phyloP scores from a whole-genome alignment of 768 basidiomycete species.

The Tricholoma furcatifolium region DNA sequence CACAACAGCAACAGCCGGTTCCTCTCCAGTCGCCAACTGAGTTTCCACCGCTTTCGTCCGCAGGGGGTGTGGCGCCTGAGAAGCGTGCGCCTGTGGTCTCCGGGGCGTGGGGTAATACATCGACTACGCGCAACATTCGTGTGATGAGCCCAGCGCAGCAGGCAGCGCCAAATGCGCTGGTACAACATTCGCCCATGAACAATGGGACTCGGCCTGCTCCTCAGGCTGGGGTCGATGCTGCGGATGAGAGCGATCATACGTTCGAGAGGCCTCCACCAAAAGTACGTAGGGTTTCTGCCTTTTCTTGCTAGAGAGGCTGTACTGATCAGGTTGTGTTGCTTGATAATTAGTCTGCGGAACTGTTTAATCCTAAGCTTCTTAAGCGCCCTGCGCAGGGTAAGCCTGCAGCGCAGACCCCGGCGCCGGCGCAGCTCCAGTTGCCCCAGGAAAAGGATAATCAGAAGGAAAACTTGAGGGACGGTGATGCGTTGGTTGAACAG shows the following conservation, averaged over 20 bases:
- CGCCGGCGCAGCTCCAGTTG: neutral
- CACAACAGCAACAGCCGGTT: conserved; percentile 33
- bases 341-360: conserved; percentile 26
- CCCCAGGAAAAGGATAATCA: conserved; percentile 25
- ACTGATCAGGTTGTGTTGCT: neutral
- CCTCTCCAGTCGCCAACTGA: conserved; percentile 53
- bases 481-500: conserved; percentile 35
- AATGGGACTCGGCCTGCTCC: neutral
- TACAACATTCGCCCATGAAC: conserved; percentile 32
- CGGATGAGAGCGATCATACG: conserved; percentile 37
- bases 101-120: conserved; percentile 72
- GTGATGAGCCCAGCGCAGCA: conserved; percentile 31
- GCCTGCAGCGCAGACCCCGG: neutral
- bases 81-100: conserved; percentile 52
- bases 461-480: conserved; percentile 25
- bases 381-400: conserved; percentile 25
- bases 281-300: conserved; percentile 21
- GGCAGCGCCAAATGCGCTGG: conserved; percentile 29
- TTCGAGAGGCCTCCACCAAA: conserved; percentile 51
- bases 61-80: conserved; percentile 38
- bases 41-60: conserved; percentile 66
- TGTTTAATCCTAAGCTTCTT: conserved; percentile 34
- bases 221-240: conserved; percentile 13
- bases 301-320: neutral
- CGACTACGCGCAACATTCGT: conserved; percentile 53